Conservation (phyloP, 345 rosid genomes). For the Rhodomyrtus tomentosa region DNA sequence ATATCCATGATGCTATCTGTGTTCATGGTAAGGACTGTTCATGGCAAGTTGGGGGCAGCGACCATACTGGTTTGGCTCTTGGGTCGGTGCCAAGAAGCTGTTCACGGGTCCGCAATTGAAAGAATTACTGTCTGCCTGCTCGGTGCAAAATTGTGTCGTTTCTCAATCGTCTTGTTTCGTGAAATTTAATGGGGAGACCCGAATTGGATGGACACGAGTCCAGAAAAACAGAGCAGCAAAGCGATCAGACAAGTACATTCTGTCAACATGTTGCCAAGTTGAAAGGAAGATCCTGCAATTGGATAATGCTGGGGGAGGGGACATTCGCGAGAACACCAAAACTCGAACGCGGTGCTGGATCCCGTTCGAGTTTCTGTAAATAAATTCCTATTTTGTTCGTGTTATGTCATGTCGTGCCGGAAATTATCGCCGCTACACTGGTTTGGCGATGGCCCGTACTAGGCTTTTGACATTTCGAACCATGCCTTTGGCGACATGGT, state of each 20-base stretch:
- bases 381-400: background rate
- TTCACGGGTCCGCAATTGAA: conserved; percentile 1
- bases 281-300: background rate
- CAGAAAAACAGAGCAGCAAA: background rate
- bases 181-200: background rate
- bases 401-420: background rate
- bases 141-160: background rate
- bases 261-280: background rate
- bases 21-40: background rate
- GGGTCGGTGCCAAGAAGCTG: background rate
- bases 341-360: background rate
- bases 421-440: background rate
- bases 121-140: too few species aligned
- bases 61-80: background rate
- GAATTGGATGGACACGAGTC: background rate
- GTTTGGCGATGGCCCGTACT: background rate
- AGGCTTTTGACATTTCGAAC: too few species aligned
- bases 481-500: background rate
- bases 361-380: background rate
- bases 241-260: background rate
- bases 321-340: background rate
- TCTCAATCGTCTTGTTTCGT: background rate
- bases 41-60: background rate
- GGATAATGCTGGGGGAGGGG: background rate
- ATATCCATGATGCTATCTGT: background rate